Conservation (phyloP, 2,329 filamentous ascomycete genomes). For the Bretziella fagacearum region DNA sequence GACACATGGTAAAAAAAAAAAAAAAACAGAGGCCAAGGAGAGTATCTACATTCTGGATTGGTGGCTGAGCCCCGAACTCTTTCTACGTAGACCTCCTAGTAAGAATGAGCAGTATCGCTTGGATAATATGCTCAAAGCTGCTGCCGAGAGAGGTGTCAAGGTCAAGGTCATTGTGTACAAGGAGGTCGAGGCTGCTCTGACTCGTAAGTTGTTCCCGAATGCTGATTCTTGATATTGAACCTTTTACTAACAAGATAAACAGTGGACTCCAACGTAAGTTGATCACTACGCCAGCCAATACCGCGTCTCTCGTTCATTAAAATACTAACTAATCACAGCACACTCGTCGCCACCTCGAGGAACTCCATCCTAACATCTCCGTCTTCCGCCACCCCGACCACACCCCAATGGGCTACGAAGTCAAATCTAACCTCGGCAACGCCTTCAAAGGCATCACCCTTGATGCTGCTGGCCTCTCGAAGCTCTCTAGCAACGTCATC, state of each 20-base stretch:
- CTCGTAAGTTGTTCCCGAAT: constrained; percentile 45
- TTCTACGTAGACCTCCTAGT: constrained; percentile 65
- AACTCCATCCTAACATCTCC: constrained; percentile 63
- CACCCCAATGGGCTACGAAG: constrained; percentile 51
- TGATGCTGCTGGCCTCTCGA: constrained; percentile 38
- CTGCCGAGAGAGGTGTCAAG: constrained; percentile 68
- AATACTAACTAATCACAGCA: constrained; percentile 30
- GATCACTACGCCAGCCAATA: constrained; percentile 16
- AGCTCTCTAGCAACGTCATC: constrained; percentile 54
- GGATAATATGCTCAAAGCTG: constrained; percentile 65
- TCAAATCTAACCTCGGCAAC: constrained; percentile 51
- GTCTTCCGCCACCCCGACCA: constrained; percentile 90
- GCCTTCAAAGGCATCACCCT: constrained; percentile 32
- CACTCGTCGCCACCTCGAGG: constrained; percentile 64
- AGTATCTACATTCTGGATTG: constrained; percentile 76
- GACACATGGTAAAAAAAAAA: too few species aligned
- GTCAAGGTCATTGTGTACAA: constrained; percentile 85
- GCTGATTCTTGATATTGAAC: neutral
- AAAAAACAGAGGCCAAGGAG: constrained; percentile 44
- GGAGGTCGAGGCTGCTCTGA: constrained; percentile 68
- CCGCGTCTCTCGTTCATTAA: too few species aligned
- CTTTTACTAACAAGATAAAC: constrained; percentile 13
- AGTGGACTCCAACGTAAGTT: constrained; percentile 28
- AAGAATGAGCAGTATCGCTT: constrained; percentile 70
- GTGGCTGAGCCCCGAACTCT: constrained; percentile 83